A percentile compares a stretch with the other conserved stretches of the same genome.
These are phyloP conservation scores for Stropharia rugosoannulata DNA, from an alignment of 768 basidiomycete genomes.

Conservation along the genomic window DNA sequence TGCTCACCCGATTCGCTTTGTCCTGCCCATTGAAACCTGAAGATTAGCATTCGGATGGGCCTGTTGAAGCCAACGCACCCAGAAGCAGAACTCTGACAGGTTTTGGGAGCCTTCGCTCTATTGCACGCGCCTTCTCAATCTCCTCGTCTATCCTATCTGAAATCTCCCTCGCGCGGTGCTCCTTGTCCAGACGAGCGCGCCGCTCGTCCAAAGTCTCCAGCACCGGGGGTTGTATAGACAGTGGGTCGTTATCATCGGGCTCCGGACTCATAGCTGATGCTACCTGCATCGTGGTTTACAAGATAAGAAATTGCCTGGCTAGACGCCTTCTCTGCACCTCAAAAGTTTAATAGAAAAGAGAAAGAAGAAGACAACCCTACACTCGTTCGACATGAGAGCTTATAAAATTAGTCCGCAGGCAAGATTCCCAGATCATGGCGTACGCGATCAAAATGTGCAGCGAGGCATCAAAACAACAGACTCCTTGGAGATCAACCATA, in stretches of 20 bases:
- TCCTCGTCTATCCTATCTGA: constrained; percentile 69
- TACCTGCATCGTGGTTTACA: constrained; percentile 1
- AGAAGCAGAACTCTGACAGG: constrained; percentile 61
- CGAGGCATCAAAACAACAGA: background rate
- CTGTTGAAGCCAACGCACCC: constrained; percentile 35
- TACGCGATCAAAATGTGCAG: background rate
- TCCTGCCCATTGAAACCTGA: constrained; percentile 34
- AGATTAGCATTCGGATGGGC: background rate
- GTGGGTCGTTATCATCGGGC: constrained; percentile 17
- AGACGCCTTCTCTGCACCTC: background rate
- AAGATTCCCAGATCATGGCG: background rate
- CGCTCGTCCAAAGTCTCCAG: constrained; percentile 49
- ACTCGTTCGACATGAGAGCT: constrained; percentile 1
- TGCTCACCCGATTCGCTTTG: constrained; percentile 79
- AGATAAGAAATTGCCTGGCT: background rate
- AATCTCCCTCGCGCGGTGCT: constrained; percentile 50
- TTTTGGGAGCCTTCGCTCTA: constrained; percentile 45
- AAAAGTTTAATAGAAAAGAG: background rate
- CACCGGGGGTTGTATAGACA: constrained; percentile 46
- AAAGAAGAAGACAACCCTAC: background rate
- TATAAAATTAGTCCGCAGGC: background rate
- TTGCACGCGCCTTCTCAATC: constrained; percentile 46
- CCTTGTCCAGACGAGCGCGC: constrained; percentile 41
- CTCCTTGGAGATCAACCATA: background rate
- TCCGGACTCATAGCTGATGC: constrained; percentile 9